Percentiles rank a stretch among this genome's conserved stretches.
These are phyloP conservation scores for Calophaca sinica DNA, from an alignment of 306 rosid genomes.

Conservation along the genomic window DNA sequence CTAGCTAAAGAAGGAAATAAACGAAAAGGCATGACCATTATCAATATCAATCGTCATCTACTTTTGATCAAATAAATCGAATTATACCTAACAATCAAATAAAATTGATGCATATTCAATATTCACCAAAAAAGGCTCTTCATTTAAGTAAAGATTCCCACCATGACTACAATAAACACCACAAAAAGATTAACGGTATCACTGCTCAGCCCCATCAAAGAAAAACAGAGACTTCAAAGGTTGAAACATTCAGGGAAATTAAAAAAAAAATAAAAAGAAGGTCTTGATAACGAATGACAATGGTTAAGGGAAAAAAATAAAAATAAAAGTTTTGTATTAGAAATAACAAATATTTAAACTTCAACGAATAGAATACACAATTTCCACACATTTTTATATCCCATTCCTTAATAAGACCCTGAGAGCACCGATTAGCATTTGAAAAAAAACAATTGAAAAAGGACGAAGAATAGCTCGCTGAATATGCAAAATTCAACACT, in stretches of 20 bases:
- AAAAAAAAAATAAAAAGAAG: no score
- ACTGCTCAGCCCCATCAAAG: not conserved
- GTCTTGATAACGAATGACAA: no score
- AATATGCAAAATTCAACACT: not conserved
- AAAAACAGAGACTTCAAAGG: not conserved
- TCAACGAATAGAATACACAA: no score
- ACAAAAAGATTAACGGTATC: not conserved
- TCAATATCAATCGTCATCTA: not conserved
- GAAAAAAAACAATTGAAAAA: no score
- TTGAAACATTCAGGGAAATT: not conserved
- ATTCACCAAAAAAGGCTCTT: constrained; percentile 19
- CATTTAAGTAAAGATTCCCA: constrained; percentile 12
- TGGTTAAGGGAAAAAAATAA: no score
- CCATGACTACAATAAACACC: not conserved
- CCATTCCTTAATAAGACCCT: no score
- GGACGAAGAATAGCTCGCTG: not conserved
- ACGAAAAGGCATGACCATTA: not conserved
- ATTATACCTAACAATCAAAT: no score
- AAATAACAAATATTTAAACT: no score
- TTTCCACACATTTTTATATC: no score
- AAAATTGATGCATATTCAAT: constrained; percentile 21
- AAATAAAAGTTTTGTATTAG: no score
- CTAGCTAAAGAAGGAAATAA: not conserved
- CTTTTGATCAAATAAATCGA: no score
- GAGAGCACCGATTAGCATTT: no score